Evolutionary conservation across 192 early-diverging fungal species (phyloP), one percentile per base, ranked within the genome.

Genomic region (Coemansia sp.): DNA sequence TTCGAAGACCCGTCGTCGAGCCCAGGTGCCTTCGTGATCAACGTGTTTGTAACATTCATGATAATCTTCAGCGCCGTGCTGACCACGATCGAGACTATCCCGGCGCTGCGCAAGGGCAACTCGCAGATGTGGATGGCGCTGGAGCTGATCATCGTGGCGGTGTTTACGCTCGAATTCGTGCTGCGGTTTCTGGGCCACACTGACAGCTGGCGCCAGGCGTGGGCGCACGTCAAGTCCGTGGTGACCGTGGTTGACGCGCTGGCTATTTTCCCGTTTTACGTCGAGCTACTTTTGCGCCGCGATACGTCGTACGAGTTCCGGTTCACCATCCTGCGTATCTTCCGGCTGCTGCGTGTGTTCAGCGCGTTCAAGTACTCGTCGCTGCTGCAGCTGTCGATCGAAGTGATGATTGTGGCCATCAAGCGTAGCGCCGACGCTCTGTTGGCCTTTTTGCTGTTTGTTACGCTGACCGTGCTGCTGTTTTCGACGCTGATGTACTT

Each of bases 311-410:
- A 85, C 54, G 87, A 86, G 62, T 91, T 91, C 66, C 84, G 89
- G 11, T 89, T 91, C 74, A 91, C 90, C n/a, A 89, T 90, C 47
- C 63, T 92, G 63, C 79, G 88, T 21, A 66, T 90, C 10, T 90
- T 92, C 65, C 82, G 90, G 23, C 71, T 92, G 10, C 66, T 92
- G 45, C 83, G 90, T 18, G 81, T 92, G 3, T 92, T 92, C 69
- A 87, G 87, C 41, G 86, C 86, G 7, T 92, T 89, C 66, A 89
- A 90, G 58, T 89, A 92, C 71, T 89, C 87, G 49, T 87, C 86
- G 40, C 84, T 89, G 12, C 82, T 92, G 53, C 82, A 89, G 51
- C 84, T 92, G 83, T 89, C 88, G 1, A 89, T 92, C 24, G 90
- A 92, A 42, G 90, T 92, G 46, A 86, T 92, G 84, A 84, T 92